Evolutionary conservation across 2,329 filamentous ascomycete genomes (phyloP), one percentile per base, ranked within the genome.

Genomic region (Bertia moriformis): DNA sequence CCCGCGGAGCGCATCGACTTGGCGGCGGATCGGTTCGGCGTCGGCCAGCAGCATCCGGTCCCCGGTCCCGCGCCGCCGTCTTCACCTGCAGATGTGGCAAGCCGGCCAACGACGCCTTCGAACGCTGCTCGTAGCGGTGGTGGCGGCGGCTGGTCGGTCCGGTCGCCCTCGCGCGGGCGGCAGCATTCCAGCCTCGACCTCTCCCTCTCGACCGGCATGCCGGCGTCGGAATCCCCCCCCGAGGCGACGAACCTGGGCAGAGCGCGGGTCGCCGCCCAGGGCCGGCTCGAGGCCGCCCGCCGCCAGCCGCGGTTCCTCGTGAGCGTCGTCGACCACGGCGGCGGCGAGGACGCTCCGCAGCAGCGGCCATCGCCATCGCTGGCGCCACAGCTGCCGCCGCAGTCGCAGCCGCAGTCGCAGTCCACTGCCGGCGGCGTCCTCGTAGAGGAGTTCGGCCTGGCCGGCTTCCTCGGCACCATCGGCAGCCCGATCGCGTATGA

Each of bases 191-290:
- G 32, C n/a, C n/a, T n/a, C n/a, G n/a, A n/a, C n/a, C n/a, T n/a
- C n/a, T n/a, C n/a, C n/a, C 30, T 17, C 19, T 15, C 41, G 40
- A 29, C 39, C 37, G 18, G 42, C 46, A 41, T 44, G 42, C 41
- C 40, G 48, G 51, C 59, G 13, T 60, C 59, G 40, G 17, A 10
- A 7, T 7, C 10, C 7, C 7, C 10, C 17, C 14, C 14, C 14
- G 32, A 36, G 17, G 14, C 7, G 10, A 68, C 61, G 42, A 61
- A 70, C 45, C 63, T 73, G 14, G 54, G 60, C 40, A 49, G 58
- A 15, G 65, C 78, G 1, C 72, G 81, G 0, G 60, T 76, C 4
- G 69, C 73, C 14, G 82, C 82, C 0, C 81, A 87, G 51, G 57
- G 66, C 0, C 67, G 81, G 1, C 66, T 84, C 17, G 71, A 82